phyloP scores from a whole-genome alignment of 768 basidiomycete genomes.

The Stropharia rugosoannulata region DNA sequence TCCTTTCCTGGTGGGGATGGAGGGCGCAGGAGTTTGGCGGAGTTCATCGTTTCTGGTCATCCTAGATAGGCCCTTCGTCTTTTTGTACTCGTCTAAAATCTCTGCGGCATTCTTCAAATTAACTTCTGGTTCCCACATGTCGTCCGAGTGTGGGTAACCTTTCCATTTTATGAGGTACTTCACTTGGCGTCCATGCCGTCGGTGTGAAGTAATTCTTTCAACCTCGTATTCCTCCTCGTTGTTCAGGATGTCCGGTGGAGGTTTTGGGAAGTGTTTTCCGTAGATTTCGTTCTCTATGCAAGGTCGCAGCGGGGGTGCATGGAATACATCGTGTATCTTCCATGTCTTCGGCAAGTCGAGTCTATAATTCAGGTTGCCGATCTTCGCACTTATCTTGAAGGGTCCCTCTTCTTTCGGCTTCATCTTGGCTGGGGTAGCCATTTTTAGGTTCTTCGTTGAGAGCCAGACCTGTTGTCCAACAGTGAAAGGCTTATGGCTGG shows the following conservation, averaged over 20 bases:
- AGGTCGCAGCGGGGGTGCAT: conserved; percentile 8
- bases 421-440: conserved; percentile 8
- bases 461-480: conserved; percentile 30
- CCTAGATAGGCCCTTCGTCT: too few relatives aligned
- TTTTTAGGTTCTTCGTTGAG: conserved; percentile 20
- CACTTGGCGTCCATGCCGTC: too few relatives aligned
- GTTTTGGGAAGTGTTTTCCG: conserved; percentile 7
- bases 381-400: conserved; percentile 12
- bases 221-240: conserved; percentile 17
- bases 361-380: conserved; percentile 15
- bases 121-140: conserved; percentile 8
- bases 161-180: conserved; percentile 2
- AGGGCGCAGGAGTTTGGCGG: too few relatives aligned
- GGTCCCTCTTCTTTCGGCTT: conserved; percentile 15
- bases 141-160: conserved; percentile 1
- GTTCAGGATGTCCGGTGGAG: conserved; percentile 10
- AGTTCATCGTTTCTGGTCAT: too few relatives aligned
- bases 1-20: too few relatives aligned
- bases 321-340: conserved; percentile 18
- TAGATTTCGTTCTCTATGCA: conserved; percentile 13
- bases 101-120: background rate
- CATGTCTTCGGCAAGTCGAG: conserved; percentile 10
- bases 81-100: background rate
- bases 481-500: conserved; percentile 30
- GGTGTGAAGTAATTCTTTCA: background rate